Base-by-base conservation (phyloP, 78 protist genomes). In the Thecamonas trahens region DNA sequence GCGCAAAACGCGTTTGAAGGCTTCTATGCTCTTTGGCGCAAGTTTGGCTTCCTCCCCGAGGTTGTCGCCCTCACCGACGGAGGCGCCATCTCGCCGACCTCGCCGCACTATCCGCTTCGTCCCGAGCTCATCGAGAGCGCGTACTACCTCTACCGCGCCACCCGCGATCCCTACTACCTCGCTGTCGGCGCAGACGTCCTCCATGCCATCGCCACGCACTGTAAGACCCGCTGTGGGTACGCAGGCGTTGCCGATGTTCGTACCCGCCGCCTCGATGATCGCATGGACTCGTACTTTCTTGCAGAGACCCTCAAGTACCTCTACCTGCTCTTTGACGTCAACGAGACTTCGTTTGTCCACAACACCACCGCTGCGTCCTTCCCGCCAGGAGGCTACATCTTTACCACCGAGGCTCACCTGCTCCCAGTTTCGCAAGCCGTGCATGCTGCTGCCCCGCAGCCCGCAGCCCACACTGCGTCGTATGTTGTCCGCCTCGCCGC, bases 91-190 rank as follows among this genome's bases (percentile, higher is more conserved):
- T 11, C 3, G 18, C n/a, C 6, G 8, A 40, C 52, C 14, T 31
- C 22, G 38, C 39, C 38, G 29, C 45, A 69, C 8, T 93, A 88
- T 34, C 93, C 89, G 11, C 82, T 93, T 1, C 81, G 97, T 17
- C 97, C 95, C 13, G 96, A 91, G 74, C 50, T 91, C 24, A 83
- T 80, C 13, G 97, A 91, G 77, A 54, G 79, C 39, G 26, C 74
- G 6, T 84, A 83, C 81, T 77, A 75, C 38, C 61, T 94, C 24
- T 66, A 80, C 66, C 58, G 68, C 37, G 75, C 77, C n/a, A 83
- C 85, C 6, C 49, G 69, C 42, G 69, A 71, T 42, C 57, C 29
- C 52, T 0, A 0, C 49, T 81, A 75, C 49, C 75, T 67, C 29
- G 26, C 0, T n/a, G 45, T 78, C n/a, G 89, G 86, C 26, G 13